Evolutionary conservation across 106 monocot genomes (phyloP).

Genomic region (Gastrodia elata): DNA sequence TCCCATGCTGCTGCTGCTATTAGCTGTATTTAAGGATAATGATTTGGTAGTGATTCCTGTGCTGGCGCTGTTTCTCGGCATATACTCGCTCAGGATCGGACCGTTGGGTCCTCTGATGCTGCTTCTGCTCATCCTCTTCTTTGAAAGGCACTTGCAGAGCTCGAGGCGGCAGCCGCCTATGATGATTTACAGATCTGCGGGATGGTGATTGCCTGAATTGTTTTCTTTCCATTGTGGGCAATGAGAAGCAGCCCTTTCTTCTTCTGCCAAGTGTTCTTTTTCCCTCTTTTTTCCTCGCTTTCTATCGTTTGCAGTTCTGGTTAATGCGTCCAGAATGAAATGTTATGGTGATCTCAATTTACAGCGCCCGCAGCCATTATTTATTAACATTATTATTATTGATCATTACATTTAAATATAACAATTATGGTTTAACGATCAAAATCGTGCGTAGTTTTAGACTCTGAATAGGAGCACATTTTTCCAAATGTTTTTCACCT

Average conservation of each 20-base stretch:
- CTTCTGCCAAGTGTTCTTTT: no score
- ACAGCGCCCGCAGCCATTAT: no score
- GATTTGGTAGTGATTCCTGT: background rate
- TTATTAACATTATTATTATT: no score
- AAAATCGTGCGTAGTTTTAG: no score
- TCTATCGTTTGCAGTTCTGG: no score
- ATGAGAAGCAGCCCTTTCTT: background rate
- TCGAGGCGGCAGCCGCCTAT: background rate
- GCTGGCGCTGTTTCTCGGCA: background rate
- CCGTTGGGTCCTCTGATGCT: background rate
- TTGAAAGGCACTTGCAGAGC: background rate
- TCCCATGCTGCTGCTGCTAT: background rate
- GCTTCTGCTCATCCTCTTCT: background rate
- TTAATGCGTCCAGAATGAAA: no score
- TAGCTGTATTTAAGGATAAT: background rate
- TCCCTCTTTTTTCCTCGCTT: no score
- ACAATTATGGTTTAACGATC: no score
- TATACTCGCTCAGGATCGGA: constrained; percentile 1
- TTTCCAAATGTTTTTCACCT: no score
- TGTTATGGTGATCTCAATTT: no score
- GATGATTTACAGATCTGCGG: background rate
- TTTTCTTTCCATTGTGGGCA: background rate
- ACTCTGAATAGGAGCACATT: no score
- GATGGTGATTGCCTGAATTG: background rate
- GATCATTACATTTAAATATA: no score